Evolutionary conservation across 345 rosid species (phyloP).

Genomic region (Trapa incisa): DNA sequence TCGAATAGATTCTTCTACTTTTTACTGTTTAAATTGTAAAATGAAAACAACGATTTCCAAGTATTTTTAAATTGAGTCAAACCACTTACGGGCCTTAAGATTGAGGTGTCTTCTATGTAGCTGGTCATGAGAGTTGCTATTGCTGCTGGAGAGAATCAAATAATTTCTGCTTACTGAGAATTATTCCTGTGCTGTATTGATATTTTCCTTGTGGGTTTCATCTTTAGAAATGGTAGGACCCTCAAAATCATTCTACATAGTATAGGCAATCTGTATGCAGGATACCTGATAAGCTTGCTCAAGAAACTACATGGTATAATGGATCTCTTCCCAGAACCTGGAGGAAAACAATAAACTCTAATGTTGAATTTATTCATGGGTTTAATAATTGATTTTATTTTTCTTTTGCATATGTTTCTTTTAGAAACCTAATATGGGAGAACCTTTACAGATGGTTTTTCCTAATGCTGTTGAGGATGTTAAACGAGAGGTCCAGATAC

Average conservation of each 20-base stretch:
- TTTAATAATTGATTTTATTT: neutral
- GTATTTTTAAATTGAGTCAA: too few species aligned
- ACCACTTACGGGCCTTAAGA: neutral
- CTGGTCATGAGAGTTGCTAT: neutral
- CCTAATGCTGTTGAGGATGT: conserved; percentile 91
- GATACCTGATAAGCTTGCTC: neutral
- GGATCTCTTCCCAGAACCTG: neutral
- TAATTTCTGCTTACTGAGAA: neutral
- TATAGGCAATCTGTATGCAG: neutral
- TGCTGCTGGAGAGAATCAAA: neutral
- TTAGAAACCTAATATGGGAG: neutral
- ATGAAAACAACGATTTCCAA: too few species aligned
- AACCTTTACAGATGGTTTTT: conserved; percentile 60
- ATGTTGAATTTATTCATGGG: neutral
- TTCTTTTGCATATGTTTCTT: neutral
- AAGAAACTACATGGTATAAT: neutral
- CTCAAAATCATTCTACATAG: too few species aligned
- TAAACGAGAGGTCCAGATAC: conserved; percentile 75
- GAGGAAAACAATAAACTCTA: neutral
- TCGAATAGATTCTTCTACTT: too few species aligned
- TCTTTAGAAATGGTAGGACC: too few species aligned
- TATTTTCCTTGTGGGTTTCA: neutral
- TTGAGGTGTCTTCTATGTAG: neutral
- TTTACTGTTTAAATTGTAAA: too few species aligned
- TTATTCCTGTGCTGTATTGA: neutral